These are phyloP conservation scores for Teratosphaeria destructans DNA, from an alignment of 2,329 filamentous ascomycete genomes.

Conservation along the genomic window DNA sequence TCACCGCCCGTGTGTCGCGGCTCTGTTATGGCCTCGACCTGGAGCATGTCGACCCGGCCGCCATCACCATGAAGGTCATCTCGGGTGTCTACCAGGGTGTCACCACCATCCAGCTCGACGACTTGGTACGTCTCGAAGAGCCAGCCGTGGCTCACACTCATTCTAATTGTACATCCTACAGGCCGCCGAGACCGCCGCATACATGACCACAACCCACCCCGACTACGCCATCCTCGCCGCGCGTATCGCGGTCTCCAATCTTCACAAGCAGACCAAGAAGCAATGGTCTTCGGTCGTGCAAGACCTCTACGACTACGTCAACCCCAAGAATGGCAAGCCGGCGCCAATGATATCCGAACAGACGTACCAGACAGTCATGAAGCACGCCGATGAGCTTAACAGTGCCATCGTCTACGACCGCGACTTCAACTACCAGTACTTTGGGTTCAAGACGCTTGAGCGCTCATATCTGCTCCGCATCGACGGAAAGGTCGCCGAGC, in stretches of 20 bases:
- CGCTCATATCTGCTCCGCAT: conserved; percentile 94
- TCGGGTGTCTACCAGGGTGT: conserved; percentile 98
- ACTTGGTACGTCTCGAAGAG: conserved; percentile 58
- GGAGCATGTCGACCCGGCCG: conserved; percentile 91
- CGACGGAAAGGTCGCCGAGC: conserved; percentile 89
- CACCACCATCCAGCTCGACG: conserved; percentile 90
- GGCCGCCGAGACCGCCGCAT: conserved; percentile 97
- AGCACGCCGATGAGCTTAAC: conserved; percentile 92
- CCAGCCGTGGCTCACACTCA: neutral
- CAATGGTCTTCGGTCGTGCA: conserved; percentile 93
- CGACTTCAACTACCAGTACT: conserved; percentile 99
- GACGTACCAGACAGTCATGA: conserved; percentile 89
- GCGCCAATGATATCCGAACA: conserved; percentile 93
- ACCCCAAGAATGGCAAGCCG: conserved; percentile 73
- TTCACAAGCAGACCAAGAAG: conserved; percentile 99
- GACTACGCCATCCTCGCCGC: conserved; percentile 98
- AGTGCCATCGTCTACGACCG: conserved; percentile 98
- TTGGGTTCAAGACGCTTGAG: conserved; percentile 98
- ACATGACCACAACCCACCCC: conserved; percentile 99
- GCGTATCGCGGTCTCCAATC: conserved; percentile 96
- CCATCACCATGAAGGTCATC: conserved; percentile 98
- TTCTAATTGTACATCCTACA: conserved; percentile 29
- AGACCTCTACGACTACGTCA: conserved; percentile 91
- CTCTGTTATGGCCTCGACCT: conserved; percentile 95
- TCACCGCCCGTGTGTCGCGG: conserved; percentile 94